Base-by-base conservation (phyloP, 2,329 filamentous ascomycete species). In the Scleromitrula shiraiana region DNA sequence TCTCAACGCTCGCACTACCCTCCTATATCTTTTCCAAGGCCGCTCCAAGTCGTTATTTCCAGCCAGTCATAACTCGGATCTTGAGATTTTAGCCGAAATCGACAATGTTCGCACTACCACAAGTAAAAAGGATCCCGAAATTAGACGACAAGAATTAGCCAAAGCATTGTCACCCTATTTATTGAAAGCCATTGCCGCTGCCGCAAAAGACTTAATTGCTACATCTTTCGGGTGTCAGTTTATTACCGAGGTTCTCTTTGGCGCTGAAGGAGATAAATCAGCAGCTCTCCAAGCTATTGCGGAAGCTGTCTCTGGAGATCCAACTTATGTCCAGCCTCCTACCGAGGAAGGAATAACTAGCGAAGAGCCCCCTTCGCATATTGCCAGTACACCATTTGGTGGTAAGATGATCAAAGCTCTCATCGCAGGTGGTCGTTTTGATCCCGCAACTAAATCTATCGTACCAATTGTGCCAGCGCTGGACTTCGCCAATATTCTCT, bases 321-420 rank as follows among this genome's bases (percentile, higher is more conserved):
- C 78, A 5, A 71, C 53, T 17, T 54, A 50, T 38, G 38, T 56
- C 6, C 51, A 55, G 23, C 55, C 55, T 24, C 64, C 66, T 20
- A 61, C 62, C 30, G 60, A 63, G 3, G 70, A 71, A 38, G 70
- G 71, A 20, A 57, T 54, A 4, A 40, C 41, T n/a, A 47, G 40
- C 24, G 48, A 52, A 22, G 48, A 50, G 7, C 39, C 55, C 9
- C 41, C 44, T 23, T 52, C 54, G 26, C 83, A 88, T 62, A 73
- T 85, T 47, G 77, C 80, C 22, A 71, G 77, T 59, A 75, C 77
- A 30, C 63, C 80, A 0, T 75, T 74, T 57, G 85, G 81, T 33
- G 88, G 87, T 14, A 83, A 88, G 50, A 85, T 96, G 82, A 76
- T 97, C 60, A 96, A 95, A 71, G 85, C 85, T 0, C 77, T 98